Percentiles rank a stretch among this genome's conserved stretches.
Conservation (phyloP, 345 rosid species). For the Ceriops decandra region DNA sequence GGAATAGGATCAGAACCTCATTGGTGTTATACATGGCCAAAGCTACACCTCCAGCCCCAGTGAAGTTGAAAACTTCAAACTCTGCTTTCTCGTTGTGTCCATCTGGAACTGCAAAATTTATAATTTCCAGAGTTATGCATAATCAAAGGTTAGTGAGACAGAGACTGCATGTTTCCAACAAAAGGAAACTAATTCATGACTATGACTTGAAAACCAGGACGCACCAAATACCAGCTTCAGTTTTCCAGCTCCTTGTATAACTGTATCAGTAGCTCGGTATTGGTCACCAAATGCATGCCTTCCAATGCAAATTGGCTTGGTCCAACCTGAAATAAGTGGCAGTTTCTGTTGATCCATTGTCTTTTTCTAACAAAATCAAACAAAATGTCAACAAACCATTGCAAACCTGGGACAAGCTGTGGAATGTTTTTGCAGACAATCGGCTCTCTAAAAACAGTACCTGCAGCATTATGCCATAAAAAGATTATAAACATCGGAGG, state of each 20-base stretch:
- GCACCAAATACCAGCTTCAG: slow-evolving; percentile 85
- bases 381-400: slow-evolving; percentile 13
- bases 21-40: slow-evolving; percentile 94
- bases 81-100: slow-evolving; percentile 64
- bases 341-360: not conserved
- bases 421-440: slow-evolving; percentile 93
- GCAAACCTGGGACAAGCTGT: slow-evolving; percentile 68
- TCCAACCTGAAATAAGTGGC: slow-evolving; percentile 58
- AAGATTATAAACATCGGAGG: not conserved
- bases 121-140: not conserved
- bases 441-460: slow-evolving; percentile 98
- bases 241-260: slow-evolving; percentile 84
- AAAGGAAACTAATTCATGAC: not conserved
- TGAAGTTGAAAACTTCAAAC: slow-evolving; percentile 75
- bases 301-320: slow-evolving; percentile 96
- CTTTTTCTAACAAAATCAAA: not conserved
- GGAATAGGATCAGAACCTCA: slow-evolving; percentile 45
- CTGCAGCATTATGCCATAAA: slow-evolving; percentile 33
- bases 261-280: slow-evolving; percentile 84
- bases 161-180: no score
- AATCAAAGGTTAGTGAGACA: no score
- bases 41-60: slow-evolving; percentile 90
- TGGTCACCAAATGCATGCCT: slow-evolving; percentile 99
- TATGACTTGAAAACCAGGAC: not conserved
- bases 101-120: slow-evolving; percentile 53